Evolutionary conservation across 2,329 filamentous ascomycete species (phyloP).

Genomic region (Fusarium bulbicola): DNA sequence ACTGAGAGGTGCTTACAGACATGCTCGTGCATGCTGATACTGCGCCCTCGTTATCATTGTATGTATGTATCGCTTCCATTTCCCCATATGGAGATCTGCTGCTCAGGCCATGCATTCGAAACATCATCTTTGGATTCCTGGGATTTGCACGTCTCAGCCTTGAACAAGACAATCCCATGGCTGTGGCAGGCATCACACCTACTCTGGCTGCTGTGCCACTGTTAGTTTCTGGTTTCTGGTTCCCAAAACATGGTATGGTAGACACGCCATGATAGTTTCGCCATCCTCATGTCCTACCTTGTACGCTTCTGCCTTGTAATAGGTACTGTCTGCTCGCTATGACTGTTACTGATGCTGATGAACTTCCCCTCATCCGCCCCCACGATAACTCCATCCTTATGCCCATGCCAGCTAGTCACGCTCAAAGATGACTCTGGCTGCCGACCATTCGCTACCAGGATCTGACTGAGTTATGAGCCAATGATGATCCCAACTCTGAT

Average conservation of each 20-base stretch:
- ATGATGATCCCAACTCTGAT: not conserved
- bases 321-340: not conserved
- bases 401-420: constrained; percentile 17
- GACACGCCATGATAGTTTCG: constrained; percentile 10
- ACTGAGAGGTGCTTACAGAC: constrained; percentile 14
- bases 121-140: constrained; percentile 18
- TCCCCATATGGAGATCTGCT: constrained; percentile 32
- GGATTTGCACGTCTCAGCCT: constrained; percentile 25
- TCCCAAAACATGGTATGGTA: not conserved
- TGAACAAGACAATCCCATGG: constrained; percentile 7
- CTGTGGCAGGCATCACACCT: constrained; percentile 32
- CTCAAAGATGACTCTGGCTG: constrained; percentile 20
- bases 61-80: constrained; percentile 15
- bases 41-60: constrained; percentile 5
- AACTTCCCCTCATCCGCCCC: constrained; percentile 17
- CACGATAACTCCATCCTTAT: not conserved
- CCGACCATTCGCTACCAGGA: constrained; percentile 12
- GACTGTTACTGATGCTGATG: not conserved
- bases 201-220: constrained; percentile 22
- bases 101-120: constrained; percentile 17
- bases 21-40: constrained; percentile 19
- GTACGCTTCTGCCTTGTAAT: constrained; percentile 4
- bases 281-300: not conserved
- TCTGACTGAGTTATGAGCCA: constrained; percentile 23
- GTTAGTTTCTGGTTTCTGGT: constrained; percentile 5